A percentile compares a stretch with the other conserved stretches of the same genome.
Conservation (phyloP, 805 yeast species). For the Candida gorgasii region DNA sequence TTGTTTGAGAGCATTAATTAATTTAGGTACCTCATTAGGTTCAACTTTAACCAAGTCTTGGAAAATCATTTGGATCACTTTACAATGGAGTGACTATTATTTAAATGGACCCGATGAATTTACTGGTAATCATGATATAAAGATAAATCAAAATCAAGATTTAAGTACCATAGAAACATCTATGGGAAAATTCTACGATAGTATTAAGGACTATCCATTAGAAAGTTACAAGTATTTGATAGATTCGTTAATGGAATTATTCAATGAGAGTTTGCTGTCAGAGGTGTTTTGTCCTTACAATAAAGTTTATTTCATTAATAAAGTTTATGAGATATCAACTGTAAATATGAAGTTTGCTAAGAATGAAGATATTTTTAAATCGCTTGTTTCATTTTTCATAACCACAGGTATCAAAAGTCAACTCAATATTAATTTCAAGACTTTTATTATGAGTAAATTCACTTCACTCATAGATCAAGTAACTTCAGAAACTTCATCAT, state of each 20-base stretch:
- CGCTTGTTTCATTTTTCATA: constrained; percentile 51
- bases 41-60: constrained; percentile 68
- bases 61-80: constrained; percentile 56
- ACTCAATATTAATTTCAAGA: constrained; percentile 44
- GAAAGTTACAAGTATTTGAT: constrained; percentile 52
- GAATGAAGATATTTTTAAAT: constrained; percentile 29
- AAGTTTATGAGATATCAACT: constrained; percentile 52
- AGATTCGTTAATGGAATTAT: constrained; percentile 46
- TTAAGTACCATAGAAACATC: constrained; percentile 54
- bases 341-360: constrained; percentile 54
- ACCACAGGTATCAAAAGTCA: constrained; percentile 38
- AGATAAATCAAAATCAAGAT: constrained; percentile 33
- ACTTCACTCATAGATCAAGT: constrained; percentile 48
- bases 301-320: constrained; percentile 53
- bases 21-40: constrained; percentile 81
- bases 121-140: constrained; percentile 24
- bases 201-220: constrained; percentile 54
- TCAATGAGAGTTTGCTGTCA: constrained; percentile 18
- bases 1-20: constrained; percentile 75
- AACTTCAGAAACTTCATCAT: constrained; percentile 36
- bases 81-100: constrained; percentile 79
- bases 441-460: constrained; percentile 51
- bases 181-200: constrained; percentile 60
- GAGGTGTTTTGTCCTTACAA: constrained; percentile 51
- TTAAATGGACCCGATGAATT: constrained; percentile 55